Evolutionary conservation across 1,284 basidiomycete genomes (phyloP), one percentile per base, ranked within the genome.

Genomic region (Agaricales sp.): DNA sequence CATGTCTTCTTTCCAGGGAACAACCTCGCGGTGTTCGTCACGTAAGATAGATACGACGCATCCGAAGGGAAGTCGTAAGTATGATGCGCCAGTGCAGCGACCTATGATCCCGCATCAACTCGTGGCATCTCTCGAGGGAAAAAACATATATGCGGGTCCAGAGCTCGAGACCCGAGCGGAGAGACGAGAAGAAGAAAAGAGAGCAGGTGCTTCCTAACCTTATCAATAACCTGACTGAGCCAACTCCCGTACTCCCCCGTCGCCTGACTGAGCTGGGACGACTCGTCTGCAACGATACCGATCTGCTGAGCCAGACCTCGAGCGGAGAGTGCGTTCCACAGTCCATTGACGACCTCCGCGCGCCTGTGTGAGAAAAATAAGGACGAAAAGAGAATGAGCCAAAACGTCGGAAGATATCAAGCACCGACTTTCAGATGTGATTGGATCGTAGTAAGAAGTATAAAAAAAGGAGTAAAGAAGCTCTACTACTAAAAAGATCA

Each of bases 51-150:
- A 46, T 68, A 68, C 47, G 55, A 59, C 6, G 57, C 38, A 50
- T 68, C 66, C 12, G 58, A 60, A 4, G 67, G 67, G 51, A 67
- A 68, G 48, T 67, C 67, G 50, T 67, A 68, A 2, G 65, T 66
- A 49, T 67, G 66, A 41, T 67, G 67, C 3, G 62, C 65, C 16
- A 68, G 45, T 8, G 61, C 65, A 13, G 63, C 58, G 2, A 68
- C 61, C 64, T 66, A 41, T 35, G 43, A 48, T 21, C 16, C n/a
- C 23, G 23, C 20, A 47, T 52, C 26, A 14, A 30, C n/a, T n/a
- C n/a, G n/a, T n/a, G n/a, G n/a, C n/a, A n/a, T n/a, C n/a, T n/a
- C n/a, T n/a, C n/a, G 6, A 22, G 21, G 21, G 4, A 35, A 8
- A 4, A 13, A n/a, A 44, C n/a, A 22, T 4, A 16, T 19, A 1